A percentile compares a stretch with the other conserved stretches of the same genome.
Conservation (phyloP, 768 basidiomycete genomes). For the Glaciozyma martinii region DNA sequence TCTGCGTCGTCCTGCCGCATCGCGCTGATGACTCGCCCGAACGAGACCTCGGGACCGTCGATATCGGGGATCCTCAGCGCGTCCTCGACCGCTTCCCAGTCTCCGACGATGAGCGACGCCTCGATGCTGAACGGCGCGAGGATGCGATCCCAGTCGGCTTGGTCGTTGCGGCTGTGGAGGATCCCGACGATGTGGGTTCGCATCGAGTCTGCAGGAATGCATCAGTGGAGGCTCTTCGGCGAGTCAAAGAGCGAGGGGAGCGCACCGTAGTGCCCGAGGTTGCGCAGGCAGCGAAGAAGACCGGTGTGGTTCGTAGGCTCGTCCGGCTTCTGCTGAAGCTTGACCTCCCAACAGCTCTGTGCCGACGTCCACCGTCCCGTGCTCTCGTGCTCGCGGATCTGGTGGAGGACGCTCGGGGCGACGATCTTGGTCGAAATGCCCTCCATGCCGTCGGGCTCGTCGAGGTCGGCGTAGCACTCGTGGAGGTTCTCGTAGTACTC, state of each 20-base stretch:
- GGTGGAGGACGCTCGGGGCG: conserved; percentile 82
- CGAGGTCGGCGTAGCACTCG: conserved; percentile 88
- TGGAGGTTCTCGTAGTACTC: conserved; percentile 80
- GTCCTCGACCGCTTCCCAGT: conserved; percentile 71
- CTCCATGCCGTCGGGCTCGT: conserved; percentile 99
- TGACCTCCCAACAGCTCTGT: conserved; percentile 98
- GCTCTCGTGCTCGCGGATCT: conserved; percentile 95
- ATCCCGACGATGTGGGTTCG: conserved; percentile 90
- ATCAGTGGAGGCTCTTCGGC: neutral
- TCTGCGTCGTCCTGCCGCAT: conserved; percentile 53
- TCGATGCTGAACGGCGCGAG: conserved; percentile 81
- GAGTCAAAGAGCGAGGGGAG: neutral
- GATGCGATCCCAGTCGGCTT: conserved; percentile 69
- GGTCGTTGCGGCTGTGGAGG: conserved; percentile 51
- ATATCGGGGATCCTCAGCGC: conserved; percentile 40
- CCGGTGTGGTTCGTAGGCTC: conserved; percentile 84
- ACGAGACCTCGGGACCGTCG: conserved; percentile 54
- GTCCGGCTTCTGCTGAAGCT: conserved; percentile 79
- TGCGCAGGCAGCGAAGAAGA: conserved; percentile 77
- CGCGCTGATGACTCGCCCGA: conserved; percentile 70
- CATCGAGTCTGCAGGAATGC: conserved; percentile 62
- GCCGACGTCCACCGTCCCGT: conserved; percentile 96
- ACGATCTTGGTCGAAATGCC: conserved; percentile 82
- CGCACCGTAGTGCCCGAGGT: conserved; percentile 93
- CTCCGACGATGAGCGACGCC: conserved; percentile 91